Conservation (phyloP, 2,329 filamentous ascomycete species). For the Cytospora piceae region DNA sequence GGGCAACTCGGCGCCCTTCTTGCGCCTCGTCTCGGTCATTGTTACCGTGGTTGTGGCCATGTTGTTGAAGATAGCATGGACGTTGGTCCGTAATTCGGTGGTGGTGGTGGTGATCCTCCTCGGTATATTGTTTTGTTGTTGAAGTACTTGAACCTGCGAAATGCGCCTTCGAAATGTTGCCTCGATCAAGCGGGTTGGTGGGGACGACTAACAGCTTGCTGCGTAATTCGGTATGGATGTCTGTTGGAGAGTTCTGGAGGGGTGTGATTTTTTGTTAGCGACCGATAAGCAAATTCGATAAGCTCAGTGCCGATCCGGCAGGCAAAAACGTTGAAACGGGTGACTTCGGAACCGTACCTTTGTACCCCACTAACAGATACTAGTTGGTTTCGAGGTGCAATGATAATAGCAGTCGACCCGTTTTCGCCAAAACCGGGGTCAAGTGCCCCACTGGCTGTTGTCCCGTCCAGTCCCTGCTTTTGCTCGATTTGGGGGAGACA, state of each 20-base stretch:
- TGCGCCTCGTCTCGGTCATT: conserved; percentile 68
- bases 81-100: not conserved
- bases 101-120: not conserved
- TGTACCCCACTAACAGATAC: not conserved
- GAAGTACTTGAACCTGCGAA: not conserved
- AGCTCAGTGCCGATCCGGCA: not conserved
- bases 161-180: not conserved
- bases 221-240: not conserved
- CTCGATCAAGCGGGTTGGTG: not conserved
- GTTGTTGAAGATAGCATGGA: conserved; percentile 22
- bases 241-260: conserved; percentile 14
- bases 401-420: not conserved
- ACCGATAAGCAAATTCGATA: conserved; percentile 7
- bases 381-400: rapidly evolving
- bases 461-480: not conserved
- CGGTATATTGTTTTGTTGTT: not conserved
- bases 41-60: conserved; percentile 48
- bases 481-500: no score
- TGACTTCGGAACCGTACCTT: not conserved
- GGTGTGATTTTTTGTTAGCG: conserved; percentile 14
- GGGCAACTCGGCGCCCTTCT: conserved; percentile 72
- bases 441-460: not conserved
- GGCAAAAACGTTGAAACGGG: not conserved
- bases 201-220: not conserved
- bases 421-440: not conserved